phyloP scores from a whole-genome alignment of 2,329 filamentous ascomycete species.

The Neonectria magnoliae region DNA sequence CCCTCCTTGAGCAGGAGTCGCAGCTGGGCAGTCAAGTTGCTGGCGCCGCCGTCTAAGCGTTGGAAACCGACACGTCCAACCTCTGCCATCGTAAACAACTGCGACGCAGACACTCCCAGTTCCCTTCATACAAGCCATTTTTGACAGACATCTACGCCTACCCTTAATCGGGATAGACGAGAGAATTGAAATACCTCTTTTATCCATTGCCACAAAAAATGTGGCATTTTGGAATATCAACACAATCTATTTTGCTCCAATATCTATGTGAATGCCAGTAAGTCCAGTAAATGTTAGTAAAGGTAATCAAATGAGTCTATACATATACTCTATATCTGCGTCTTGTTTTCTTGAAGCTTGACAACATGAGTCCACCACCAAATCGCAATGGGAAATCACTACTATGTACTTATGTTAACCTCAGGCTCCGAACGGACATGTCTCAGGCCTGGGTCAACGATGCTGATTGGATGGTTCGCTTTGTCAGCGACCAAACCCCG shows the following conservation, averaged over 20 bases:
- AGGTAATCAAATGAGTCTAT: not conserved
- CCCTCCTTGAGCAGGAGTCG: constrained; percentile 66
- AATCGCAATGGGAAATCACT: not conserved
- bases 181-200: constrained; percentile 36
- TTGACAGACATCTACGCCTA: constrained; percentile 32
- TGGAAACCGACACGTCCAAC: not conserved
- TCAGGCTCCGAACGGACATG: not conserved
- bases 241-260: constrained; percentile 12
- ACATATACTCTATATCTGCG: not conserved
- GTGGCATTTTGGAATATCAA: constrained; percentile 16
- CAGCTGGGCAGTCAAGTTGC: constrained; percentile 45
- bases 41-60: constrained; percentile 41
- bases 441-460: not conserved
- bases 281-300: constrained; percentile 1
- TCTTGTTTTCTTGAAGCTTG: not conserved
- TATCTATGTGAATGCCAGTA: constrained; percentile 6
- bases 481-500: constrained; percentile 2
- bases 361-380: not conserved
- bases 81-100: constrained; percentile 16
- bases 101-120: constrained; percentile 25
- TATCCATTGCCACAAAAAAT: constrained; percentile 19
- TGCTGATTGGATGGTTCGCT: not conserved
- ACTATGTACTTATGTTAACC: not conserved
- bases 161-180: constrained; percentile 25
- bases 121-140: constrained; percentile 35